A percentile compares a stretch with the other conserved stretches of the same genome.
These are phyloP conservation scores for Axilococcus clingmanii DNA, from an alignment of 139 green algal species.

Conservation along the genomic window DNA sequence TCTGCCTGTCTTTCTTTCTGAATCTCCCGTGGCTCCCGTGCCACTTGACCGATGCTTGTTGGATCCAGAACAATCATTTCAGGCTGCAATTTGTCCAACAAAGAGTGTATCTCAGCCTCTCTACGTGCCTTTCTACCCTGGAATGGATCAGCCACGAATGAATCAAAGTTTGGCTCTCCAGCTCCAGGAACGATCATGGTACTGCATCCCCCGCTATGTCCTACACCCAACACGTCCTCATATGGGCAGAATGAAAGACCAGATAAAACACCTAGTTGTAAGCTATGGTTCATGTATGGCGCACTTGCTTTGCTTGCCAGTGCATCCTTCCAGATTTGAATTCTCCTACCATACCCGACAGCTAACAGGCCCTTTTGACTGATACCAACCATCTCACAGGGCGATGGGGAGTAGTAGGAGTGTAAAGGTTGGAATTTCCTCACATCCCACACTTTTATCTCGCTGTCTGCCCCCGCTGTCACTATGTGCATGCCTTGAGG, in stretches of 20 bases:
- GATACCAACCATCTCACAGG: conserved; percentile 67
- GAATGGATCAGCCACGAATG: conserved; percentile 89
- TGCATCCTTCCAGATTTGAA: conserved; percentile 84
- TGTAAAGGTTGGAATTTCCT: conserved; percentile 76
- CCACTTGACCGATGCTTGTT: conserved; percentile 58
- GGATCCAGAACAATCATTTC: conserved; percentile 94
- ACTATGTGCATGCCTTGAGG: conserved; percentile 66
- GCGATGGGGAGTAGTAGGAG: conserved; percentile 71
- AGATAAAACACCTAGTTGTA: conserved; percentile 29
- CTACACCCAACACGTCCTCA: conserved; percentile 85
- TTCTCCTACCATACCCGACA: conserved; percentile 55
- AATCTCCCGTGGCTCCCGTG: conserved; percentile 65
- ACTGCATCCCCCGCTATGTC: conserved; percentile 51
- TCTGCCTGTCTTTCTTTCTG: conserved; percentile 37
- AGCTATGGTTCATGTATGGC: conserved; percentile 82
- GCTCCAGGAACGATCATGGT: conserved; percentile 86
- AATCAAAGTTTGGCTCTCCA: conserved; percentile 97
- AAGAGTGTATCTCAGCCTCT: conserved; percentile 77
- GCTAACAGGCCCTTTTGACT: conserved; percentile 88
- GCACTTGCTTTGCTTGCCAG: conserved; percentile 62
- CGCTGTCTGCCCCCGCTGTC: conserved; percentile 74
- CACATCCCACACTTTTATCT: conserved; percentile 88
- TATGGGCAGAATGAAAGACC: conserved; percentile 84
- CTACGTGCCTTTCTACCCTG: conserved; percentile 55
- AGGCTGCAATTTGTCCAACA: conserved; percentile 97